Base-by-base conservation (phyloP, 768 basidiomycete genomes). In the Tulasnella sp. region DNA sequence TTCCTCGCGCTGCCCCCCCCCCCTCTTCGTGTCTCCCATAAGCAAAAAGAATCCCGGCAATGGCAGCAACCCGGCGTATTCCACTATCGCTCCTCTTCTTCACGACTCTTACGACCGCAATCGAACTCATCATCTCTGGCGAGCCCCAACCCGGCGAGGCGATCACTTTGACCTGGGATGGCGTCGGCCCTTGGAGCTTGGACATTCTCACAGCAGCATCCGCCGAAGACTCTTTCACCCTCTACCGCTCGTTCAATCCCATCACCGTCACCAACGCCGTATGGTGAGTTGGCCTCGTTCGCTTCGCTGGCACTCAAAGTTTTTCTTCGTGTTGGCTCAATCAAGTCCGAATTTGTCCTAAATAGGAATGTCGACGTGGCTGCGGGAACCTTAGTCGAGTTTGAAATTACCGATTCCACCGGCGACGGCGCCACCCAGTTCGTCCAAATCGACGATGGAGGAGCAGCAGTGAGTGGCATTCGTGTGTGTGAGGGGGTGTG, bases 321-420 rank as follows among this genome's bases (percentile, higher is more conserved):
- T 73, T 73, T 29, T 29, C 20, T 32, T 29, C 26, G 37, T 46
- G 73, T 48, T 48, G 3, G 74, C 29, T 70, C 67, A 37, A 4
- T 37, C 13, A 29, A 35, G 13, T 35, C 29, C 44, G 35, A 29
- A 37, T 73, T 40, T 18, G 44, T 73, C 72, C 42, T 32, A 32
- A 48, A 26, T 26, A 77, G 75, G 75, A 61, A 67, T 26, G 75
- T 77, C 5, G 75, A 77, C 40, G 75, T 77, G 26, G 35, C 75
- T n/a, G 32, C n/a, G 20, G 55, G 55, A 3, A 77, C 75, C 15
- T 32, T 67, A 26, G 75, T 77, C 67, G 26, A 77, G 67, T 70
- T 77, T 42, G 29, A 39, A 23, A 39, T 77, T 57, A 32, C 55
- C 23, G 75, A 77, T 70, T 6, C 55, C 37, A 67, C 55, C 32